Conservation (phyloP, 768 basidiomycete species). For the Favolaschia claudopus region DNA sequence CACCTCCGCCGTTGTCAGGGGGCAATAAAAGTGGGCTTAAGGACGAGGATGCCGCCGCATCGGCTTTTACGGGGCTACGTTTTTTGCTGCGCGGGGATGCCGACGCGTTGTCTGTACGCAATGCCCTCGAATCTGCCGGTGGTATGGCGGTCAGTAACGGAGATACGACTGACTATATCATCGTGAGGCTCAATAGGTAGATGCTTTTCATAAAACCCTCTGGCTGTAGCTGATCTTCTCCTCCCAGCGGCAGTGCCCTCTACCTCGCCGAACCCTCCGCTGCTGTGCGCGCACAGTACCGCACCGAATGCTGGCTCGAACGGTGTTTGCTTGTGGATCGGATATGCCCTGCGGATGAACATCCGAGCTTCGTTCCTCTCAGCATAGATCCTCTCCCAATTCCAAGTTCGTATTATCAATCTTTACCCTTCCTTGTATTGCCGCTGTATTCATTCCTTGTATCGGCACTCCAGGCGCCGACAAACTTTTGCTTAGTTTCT, state of each 20-base stretch:
- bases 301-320: constrained; percentile 96
- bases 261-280: constrained; percentile 64
- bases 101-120: constrained; percentile 58
- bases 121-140: constrained; percentile 67
- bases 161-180: constrained; percentile 64
- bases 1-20: too few species aligned
- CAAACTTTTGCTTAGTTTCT: constrained; percentile 67
- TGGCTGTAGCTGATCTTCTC: neutral
- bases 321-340: constrained; percentile 79
- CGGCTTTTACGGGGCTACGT: constrained; percentile 61
- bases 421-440: neutral
- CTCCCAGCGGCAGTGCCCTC: constrained; percentile 71
- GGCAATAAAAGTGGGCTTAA: too few species aligned
- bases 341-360: constrained; percentile 71
- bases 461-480: constrained; percentile 55
- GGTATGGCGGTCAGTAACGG: constrained; percentile 58
- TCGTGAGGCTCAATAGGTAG: constrained; percentile 81
- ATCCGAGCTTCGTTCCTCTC: constrained; percentile 77
- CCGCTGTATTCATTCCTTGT: neutral
- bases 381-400: constrained; percentile 64
- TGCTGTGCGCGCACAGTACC: constrained; percentile 58
- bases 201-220: constrained; percentile 16
- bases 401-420: constrained; percentile 48
- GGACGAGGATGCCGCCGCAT: neutral
- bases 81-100: constrained; percentile 77